A percentile compares a stretch with the other conserved stretches of the same genome.
Conservation (phyloP, 2,329 filamentous ascomycete genomes). For the Cephalotrichum gorgonifer region DNA sequence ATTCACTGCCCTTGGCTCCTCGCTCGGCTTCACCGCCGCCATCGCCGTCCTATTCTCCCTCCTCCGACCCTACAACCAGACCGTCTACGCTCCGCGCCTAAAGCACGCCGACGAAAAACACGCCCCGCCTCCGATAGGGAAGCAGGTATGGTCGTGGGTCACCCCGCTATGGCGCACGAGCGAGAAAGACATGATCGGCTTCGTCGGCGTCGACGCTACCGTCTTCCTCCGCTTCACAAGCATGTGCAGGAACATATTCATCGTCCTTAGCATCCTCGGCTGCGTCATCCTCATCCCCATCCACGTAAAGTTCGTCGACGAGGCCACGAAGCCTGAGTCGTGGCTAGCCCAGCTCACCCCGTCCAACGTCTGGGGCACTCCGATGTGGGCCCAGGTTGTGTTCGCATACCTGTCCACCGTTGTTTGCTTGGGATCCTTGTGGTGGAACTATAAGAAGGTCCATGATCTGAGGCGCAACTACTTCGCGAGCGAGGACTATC, state of each 20-base stretch:
- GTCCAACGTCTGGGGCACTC: conserved; percentile 36
- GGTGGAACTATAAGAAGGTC: conserved; percentile 79
- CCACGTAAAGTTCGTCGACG: conserved; percentile 43
- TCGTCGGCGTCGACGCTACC: conserved; percentile 82
- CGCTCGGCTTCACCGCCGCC: conserved; percentile 61
- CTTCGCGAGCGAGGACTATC: conserved; percentile 80
- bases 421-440: conserved; percentile 72
- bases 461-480: conserved; percentile 62
- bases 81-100: conserved; percentile 88
- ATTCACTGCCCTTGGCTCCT: conserved; percentile 70
- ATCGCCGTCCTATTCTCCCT: conserved; percentile 79
- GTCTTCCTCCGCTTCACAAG: conserved; percentile 79
- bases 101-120: conserved; percentile 89
- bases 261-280: conserved; percentile 60
- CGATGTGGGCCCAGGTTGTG: conserved; percentile 50
- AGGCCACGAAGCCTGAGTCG: conserved; percentile 21
- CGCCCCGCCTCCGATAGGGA: conserved; percentile 75
- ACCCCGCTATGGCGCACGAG: conserved; percentile 65
- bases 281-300: conserved; percentile 72
- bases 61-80: conserved; percentile 79
- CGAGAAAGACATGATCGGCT: conserved; percentile 68
- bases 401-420: conserved; percentile 58
- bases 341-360: conserved; percentile 54
- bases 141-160: conserved; percentile 82
- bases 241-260: conserved; percentile 90